A percentile compares a stretch with the other conserved stretches of the same genome.
Conservation (phyloP, 192 early-diverging fungal genomes). For the Backusella tarrabulga region DNA sequence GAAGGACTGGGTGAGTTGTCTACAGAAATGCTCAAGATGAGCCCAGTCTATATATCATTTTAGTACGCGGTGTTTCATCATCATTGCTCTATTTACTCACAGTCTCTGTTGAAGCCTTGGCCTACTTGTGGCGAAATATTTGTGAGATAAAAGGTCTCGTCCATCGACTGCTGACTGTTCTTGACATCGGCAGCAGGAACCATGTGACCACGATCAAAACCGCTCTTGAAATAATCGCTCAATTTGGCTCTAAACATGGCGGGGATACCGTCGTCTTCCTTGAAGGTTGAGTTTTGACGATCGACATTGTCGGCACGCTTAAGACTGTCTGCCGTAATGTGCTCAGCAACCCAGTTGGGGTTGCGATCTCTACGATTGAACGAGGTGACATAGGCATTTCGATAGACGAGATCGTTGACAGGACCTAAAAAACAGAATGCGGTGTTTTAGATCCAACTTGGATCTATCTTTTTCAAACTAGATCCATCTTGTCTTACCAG, state of each 20-base stretch:
- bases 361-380: constrained; percentile 77
- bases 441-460: no score
- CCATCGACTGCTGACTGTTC: constrained; percentile 66
- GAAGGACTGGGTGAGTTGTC: constrained; percentile 67
- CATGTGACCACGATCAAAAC: constrained; percentile 93
- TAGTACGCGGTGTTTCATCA: background rate
- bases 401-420: constrained; percentile 67
- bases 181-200: constrained; percentile 88
- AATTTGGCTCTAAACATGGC: constrained; percentile 70
- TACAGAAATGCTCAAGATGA: constrained; percentile 79
- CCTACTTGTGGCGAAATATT: constrained; percentile 85
- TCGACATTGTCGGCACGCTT: constrained; percentile 58
- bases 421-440: constrained; percentile 52
- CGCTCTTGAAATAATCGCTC: constrained; percentile 75
- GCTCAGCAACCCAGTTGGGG: constrained; percentile 77
- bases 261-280: constrained; percentile 76
- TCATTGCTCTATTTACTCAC: constrained; percentile 12
- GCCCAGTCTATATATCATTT: constrained; percentile 66
- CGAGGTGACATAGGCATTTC: constrained; percentile 69
- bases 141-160: constrained; percentile 84
- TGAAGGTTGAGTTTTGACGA: constrained; percentile 72
- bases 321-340: constrained; percentile 60
- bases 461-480: no score
- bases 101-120: constrained; percentile 87
- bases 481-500: constrained; percentile 18